These are phyloP conservation scores for Hanseniaspora lindneri DNA, from an alignment of 805 yeast genomes.

Conservation along the genomic window DNA sequence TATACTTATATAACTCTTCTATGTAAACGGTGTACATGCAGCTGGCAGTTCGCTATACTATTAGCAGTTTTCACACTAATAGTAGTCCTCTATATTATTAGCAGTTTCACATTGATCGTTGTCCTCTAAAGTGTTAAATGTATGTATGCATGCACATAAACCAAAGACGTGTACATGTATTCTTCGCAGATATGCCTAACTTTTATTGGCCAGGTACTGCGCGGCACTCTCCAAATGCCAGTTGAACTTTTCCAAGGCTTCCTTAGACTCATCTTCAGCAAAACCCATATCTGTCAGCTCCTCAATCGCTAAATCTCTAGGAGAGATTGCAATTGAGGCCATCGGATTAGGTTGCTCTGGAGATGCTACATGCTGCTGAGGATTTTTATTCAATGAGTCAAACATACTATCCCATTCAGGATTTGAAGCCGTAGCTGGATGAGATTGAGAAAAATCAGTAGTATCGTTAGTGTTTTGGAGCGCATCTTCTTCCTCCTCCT, in stretches of 20 bases:
- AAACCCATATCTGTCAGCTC: conserved; percentile 90
- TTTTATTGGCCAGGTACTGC: conserved; percentile 39
- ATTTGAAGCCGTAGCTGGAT: conserved; percentile 27
- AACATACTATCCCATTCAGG: conserved; percentile 94
- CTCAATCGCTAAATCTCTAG: conserved; percentile 49
- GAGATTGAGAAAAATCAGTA: background rate
- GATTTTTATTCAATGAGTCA: conserved; percentile 63
- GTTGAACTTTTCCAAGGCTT: conserved; percentile 54
- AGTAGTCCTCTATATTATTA: no score
- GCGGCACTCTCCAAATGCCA: conserved; percentile 85
- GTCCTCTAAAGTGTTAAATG: background rate
- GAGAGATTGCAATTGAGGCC: conserved; percentile 34
- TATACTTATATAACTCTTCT: no score
- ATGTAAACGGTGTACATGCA: no score
- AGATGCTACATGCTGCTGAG: conserved; percentile 16
- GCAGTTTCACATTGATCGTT: background rate
- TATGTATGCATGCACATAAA: background rate
- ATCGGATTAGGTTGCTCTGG: conserved; percentile 16
- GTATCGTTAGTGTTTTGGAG: conserved; percentile 15
- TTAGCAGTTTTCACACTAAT: no score
- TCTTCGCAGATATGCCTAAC: background rate
- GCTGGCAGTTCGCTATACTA: no score
- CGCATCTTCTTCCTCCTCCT: conserved; percentile 29
- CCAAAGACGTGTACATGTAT: background rate
- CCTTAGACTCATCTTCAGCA: conserved; percentile 47